A percentile compares a stretch with the other conserved stretches of the same genome.
These are phyloP conservation scores for Candida tetrigidarum DNA, from an alignment of 1,139 yeast genomes.

Conservation along the genomic window DNA sequence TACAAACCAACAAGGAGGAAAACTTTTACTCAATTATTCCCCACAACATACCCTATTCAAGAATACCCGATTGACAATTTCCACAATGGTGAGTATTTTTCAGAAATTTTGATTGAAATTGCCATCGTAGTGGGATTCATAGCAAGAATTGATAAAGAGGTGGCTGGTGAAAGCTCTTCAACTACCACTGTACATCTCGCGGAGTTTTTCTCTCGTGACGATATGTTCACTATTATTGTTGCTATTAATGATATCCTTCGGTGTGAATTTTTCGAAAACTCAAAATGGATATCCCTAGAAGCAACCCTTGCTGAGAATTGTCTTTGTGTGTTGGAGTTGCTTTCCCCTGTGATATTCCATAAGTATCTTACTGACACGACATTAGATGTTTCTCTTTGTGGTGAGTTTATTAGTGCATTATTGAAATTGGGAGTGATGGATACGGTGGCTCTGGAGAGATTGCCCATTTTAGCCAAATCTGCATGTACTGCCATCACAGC, in stretches of 20 bases:
- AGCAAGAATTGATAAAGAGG: constrained; percentile 51
- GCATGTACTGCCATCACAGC: constrained; percentile 71
- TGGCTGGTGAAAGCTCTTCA: constrained; percentile 50
- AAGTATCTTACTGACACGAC: constrained; percentile 57
- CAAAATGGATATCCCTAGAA: constrained; percentile 71
- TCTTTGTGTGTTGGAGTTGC: constrained; percentile 58
- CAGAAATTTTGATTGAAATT: constrained; percentile 75
- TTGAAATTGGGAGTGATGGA: constrained; percentile 57
- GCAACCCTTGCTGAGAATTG: constrained; percentile 65
- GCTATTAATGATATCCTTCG: constrained; percentile 62
- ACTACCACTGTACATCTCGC: constrained; percentile 41
- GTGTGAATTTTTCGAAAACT: constrained; percentile 65
- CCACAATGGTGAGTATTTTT: constrained; percentile 70
- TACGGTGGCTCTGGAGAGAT: constrained; percentile 64
- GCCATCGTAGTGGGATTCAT: constrained; percentile 61
- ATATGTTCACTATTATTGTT: constrained; percentile 50
- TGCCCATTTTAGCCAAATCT: constrained; percentile 72
- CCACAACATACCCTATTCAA: constrained; percentile 65
- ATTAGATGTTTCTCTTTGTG: constrained; percentile 65
- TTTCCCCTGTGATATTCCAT: constrained; percentile 56
- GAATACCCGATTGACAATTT: constrained; percentile 74
- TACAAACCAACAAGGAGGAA: constrained; percentile 60
- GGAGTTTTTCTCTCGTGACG: constrained; percentile 41
- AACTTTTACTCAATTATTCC: constrained; percentile 72
- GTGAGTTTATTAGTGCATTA: constrained; percentile 61